Evolutionary conservation across 257 asterid genomes (phyloP).

Genomic region (Penstemon newberryi): DNA sequence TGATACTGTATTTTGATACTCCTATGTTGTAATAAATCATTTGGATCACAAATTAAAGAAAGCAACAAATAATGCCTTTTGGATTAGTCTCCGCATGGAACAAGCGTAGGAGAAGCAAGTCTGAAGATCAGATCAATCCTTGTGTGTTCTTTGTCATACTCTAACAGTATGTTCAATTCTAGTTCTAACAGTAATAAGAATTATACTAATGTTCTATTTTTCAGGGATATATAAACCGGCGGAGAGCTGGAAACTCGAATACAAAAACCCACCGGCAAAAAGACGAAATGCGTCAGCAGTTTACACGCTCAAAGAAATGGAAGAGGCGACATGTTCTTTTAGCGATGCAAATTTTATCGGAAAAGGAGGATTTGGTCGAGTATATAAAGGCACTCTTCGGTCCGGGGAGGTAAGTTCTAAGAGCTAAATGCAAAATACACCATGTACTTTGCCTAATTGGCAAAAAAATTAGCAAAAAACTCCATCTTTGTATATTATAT

Average conservation of each 20-base stretch:
- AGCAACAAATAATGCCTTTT: constrained; percentile 63
- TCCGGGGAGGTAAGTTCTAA: constrained; percentile 71
- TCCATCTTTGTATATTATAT: too few relatives aligned
- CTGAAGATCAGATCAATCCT: constrained; percentile 75
- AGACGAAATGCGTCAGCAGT: constrained; percentile 75
- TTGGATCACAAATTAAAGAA: constrained; percentile 16
- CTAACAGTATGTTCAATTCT: constrained; percentile 1
- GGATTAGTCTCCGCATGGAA: constrained; percentile 95
- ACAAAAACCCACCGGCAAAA: constrained; percentile 65
- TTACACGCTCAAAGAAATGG: constrained; percentile 81
- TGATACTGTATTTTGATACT: constrained; percentile 2
- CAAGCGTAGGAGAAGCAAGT: constrained; percentile 91
- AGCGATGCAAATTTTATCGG: constrained; percentile 83
- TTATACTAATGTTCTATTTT: constrained; percentile 1
- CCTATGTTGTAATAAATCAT: constrained; percentile 19
- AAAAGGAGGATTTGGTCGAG: constrained; percentile 97
- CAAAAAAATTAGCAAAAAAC: too few relatives aligned
- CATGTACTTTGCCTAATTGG: too few relatives aligned
- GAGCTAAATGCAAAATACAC: too few relatives aligned
- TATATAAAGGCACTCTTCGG: constrained; percentile 78
- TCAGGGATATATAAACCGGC: constrained; percentile 88
- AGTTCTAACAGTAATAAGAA: background rate
- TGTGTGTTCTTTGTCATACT: constrained; percentile 42
- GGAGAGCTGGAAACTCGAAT: constrained; percentile 77
- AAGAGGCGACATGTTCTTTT: constrained; percentile 73